A percentile compares a stretch with the other conserved stretches of the same genome.
Conservation (phyloP, 2,329 filamentous ascomycete genomes). For the Pyrenophora teres region DNA sequence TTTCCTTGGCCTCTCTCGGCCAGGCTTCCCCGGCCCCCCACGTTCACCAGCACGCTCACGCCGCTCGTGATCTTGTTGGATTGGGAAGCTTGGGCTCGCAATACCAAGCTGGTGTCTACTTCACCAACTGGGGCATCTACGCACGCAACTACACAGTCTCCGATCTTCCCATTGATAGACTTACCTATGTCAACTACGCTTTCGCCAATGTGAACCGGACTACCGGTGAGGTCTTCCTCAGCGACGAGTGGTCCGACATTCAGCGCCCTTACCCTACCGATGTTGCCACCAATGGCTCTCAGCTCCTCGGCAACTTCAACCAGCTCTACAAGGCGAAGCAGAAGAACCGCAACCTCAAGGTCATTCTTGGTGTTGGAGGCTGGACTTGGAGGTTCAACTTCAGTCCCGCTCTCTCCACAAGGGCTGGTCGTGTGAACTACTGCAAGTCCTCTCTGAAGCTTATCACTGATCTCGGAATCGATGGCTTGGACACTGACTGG, state of each 20-base stretch:
- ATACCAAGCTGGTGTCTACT: constrained; percentile 71
- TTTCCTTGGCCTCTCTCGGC: constrained; percentile 24
- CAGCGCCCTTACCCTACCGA: constrained; percentile 71
- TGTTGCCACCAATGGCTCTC: constrained; percentile 67
- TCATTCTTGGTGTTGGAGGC: constrained; percentile 80
- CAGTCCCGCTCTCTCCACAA: constrained; percentile 66
- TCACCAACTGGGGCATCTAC: constrained; percentile 80
- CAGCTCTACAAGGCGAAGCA: constrained; percentile 79
- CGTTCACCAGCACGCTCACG: constrained; percentile 6
- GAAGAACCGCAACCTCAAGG: constrained; percentile 73
- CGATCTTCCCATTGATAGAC: constrained; percentile 76
- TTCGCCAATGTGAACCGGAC: constrained; percentile 85
- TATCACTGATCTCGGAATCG: constrained; percentile 79
- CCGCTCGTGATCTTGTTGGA: constrained; percentile 7
- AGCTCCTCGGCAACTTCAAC: constrained; percentile 77
- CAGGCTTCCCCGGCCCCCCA: constrained; percentile 17
- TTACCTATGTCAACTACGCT: constrained; percentile 87
- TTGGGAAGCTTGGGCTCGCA: constrained; percentile 34
- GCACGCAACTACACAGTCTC: constrained; percentile 80
- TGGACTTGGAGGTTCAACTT: constrained; percentile 83
- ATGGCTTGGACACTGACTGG: constrained; percentile 55
- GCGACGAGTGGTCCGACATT: constrained; percentile 36
- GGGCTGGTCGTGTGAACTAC: constrained; percentile 65
- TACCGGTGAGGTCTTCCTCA: constrained; percentile 66
- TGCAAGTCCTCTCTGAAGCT: constrained; percentile 72